These are phyloP conservation scores for Alnus rubra DNA, from an alignment of 306 rosid genomes.

Conservation along the genomic window DNA sequence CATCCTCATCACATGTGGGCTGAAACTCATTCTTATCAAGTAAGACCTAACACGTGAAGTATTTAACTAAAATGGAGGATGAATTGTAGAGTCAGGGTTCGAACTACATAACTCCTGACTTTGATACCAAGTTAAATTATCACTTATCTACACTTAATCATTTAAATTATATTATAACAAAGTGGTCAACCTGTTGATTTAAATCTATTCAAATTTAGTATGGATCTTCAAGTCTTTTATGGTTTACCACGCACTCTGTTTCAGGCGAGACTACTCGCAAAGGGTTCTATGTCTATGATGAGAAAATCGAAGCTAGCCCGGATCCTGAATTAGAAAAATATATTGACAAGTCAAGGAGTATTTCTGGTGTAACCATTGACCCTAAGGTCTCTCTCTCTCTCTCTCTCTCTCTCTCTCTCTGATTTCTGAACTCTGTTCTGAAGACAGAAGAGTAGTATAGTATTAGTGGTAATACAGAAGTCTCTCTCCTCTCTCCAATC, in stretches of 20 bases:
- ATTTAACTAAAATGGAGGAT: too few species aligned
- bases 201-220: too few species aligned
- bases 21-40: too few species aligned
- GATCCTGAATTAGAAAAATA: constrained; percentile 82
- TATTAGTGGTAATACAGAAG: too few species aligned
- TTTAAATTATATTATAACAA: too few species aligned
- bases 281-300: constrained; percentile 82
- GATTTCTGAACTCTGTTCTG: neutral
- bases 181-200: too few species aligned
- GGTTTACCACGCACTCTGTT: constrained; percentile 13
- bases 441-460: neutral
- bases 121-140: too few species aligned
- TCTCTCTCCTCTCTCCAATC: neutral
- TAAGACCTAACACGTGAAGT: too few species aligned
- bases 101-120: too few species aligned
- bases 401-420: neutral
- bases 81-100: too few species aligned
- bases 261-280: constrained; percentile 74
- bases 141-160: too few species aligned
- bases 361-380: constrained; percentile 66
- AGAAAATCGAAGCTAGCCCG: constrained; percentile 67
- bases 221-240: neutral
- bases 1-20: too few species aligned
- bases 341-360: constrained; percentile 81
- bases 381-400: constrained; percentile 59